These are phyloP conservation scores for Colletotrichum gloeosporioides DNA, from an alignment of 2,329 filamentous ascomycete genomes.

Conservation along the genomic window DNA sequence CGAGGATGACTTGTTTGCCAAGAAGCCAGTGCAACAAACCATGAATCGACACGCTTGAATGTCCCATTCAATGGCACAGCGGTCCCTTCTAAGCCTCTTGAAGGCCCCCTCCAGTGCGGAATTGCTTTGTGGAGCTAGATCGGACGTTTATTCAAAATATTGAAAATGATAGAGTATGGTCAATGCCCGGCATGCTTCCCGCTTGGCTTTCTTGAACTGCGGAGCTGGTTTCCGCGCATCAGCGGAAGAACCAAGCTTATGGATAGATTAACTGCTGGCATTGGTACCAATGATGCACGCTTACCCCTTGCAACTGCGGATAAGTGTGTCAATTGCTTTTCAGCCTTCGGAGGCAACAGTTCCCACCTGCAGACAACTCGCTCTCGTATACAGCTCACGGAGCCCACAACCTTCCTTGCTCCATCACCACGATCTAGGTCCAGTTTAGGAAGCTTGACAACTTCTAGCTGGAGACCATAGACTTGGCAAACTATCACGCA, in stretches of 20 bases:
- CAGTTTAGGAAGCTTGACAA: constrained; percentile 19
- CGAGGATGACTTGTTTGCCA: neutral
- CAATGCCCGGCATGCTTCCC: neutral
- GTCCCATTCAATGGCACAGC: neutral
- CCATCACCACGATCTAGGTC: neutral
- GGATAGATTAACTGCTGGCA: neutral
- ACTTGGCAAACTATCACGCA: constrained; percentile 19
- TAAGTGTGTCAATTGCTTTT: neutral
- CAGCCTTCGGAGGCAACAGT: neutral
- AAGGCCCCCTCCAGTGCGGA: neutral
- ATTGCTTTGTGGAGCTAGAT: neutral
- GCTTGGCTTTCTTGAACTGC: neutral
- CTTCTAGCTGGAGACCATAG: neutral
- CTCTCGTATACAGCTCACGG: neutral
- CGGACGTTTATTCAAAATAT: neutral
- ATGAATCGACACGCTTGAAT: neutral
- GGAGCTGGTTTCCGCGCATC: neutral
- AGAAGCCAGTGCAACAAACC: neutral
- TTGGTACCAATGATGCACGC: neutral
- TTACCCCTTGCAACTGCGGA: neutral
- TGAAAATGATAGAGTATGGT: neutral
- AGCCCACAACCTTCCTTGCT: constrained; percentile 7
- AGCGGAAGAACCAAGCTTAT: neutral
- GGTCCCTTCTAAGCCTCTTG: neutral
- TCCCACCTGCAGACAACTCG: neutral